phyloP scores from a whole-genome alignment of 495 filamentous ascomycete species.

The Aspergillus steynii region DNA sequence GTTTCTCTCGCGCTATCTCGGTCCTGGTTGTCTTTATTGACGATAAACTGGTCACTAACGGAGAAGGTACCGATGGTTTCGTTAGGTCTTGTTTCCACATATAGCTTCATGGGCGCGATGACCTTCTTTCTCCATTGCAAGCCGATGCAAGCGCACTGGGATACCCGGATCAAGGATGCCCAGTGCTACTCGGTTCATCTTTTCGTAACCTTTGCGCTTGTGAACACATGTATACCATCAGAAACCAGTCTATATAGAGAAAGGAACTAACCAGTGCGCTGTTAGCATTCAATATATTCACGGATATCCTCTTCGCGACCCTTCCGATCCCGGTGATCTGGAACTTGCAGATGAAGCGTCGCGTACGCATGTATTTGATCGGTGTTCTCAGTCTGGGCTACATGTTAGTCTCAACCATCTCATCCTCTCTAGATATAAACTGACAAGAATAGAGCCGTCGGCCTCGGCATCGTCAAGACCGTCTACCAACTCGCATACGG shows the following conservation, averaged over 20 bases:
- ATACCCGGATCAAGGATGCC: conserved; percentile 3
- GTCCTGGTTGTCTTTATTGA: too few relatives aligned
- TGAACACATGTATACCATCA: conserved; percentile 6
- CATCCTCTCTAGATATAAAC: background rate
- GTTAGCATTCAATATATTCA: conserved; percentile 34
- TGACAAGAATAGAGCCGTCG: conserved; percentile 2
- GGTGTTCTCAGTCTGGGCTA: conserved; percentile 46
- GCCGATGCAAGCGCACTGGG: conserved; percentile 8
- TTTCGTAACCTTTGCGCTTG: conserved; percentile 2
- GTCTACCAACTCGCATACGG: background rate
- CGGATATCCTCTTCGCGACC: conserved; percentile 37
- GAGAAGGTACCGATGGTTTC: background rate
- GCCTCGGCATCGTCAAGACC: conserved; percentile 1
- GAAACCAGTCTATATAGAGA: background rate
- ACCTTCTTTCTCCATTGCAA: conserved; percentile 7
- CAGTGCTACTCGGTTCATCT: conserved; percentile 2
- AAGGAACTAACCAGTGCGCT: background rate
- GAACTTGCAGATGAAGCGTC: conserved; percentile 42
- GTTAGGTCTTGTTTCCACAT: background rate
- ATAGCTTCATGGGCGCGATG: conserved; percentile 7
- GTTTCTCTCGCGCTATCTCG: background rate
- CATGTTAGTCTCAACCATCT: conserved; percentile 23
- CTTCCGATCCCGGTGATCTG: conserved; percentile 38
- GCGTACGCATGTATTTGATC: conserved; percentile 41
- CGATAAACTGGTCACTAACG: too few relatives aligned